Evolutionary conservation across 805 yeast species (phyloP).

Genomic region (Yamadazyma kitorensis): DNA sequence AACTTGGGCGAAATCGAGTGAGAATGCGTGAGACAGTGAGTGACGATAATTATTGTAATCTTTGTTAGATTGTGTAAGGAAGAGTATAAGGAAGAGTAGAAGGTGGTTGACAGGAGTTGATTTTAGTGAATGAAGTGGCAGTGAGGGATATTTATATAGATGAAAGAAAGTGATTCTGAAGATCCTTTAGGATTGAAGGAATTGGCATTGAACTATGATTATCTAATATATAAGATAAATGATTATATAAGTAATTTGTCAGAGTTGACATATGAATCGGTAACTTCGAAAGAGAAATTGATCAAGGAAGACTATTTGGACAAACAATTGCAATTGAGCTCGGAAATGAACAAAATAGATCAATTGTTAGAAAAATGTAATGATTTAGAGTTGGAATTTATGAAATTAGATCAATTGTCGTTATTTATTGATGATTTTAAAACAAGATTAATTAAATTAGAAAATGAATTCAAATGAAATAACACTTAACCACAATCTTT

Average conservation of each 20-base stretch:
- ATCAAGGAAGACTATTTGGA: slow-evolving; percentile 22
- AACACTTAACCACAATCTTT: neutral
- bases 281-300: slow-evolving; percentile 28
- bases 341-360: slow-evolving; percentile 40
- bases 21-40: too few relatives aligned
- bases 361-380: slow-evolving; percentile 42
- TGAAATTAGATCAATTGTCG: slow-evolving; percentile 51
- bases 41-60: too few relatives aligned
- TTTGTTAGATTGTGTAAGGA: too few relatives aligned
- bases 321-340: slow-evolving; percentile 28
- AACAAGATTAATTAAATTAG: slow-evolving; percentile 31
- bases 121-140: too few relatives aligned
- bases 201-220: slow-evolving; percentile 62
- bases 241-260: slow-evolving; percentile 52
- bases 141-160: slow-evolving; percentile 1
- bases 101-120: neutral
- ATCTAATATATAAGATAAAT: slow-evolving; percentile 58
- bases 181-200: slow-evolving; percentile 65
- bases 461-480: slow-evolving; percentile 17
- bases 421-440: slow-evolving; percentile 41
- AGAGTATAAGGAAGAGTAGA: neutral
- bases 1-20: too few relatives aligned
- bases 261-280: slow-evolving; percentile 33
- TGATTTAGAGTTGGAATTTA: slow-evolving; percentile 49
- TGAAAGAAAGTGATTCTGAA: slow-evolving; percentile 17